Conservation (phyloP, 2,329 filamentous ascomycete species). For the Clonostachys rosea region DNA sequence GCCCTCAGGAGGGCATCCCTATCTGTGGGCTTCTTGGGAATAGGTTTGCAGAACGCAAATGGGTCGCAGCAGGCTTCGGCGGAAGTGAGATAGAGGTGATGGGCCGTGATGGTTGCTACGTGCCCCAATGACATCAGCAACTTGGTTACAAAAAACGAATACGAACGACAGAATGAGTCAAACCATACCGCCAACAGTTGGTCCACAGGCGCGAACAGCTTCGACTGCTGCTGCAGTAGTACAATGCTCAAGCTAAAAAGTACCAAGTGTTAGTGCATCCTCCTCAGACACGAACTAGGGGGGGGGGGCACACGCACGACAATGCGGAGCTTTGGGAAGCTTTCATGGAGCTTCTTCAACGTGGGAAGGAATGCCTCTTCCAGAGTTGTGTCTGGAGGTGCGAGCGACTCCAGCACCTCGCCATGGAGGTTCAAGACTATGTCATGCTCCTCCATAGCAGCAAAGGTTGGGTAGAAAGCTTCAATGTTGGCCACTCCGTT, state of each 20-base stretch:
- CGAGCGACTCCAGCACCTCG: conserved; percentile 55
- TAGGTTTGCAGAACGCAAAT: conserved; percentile 69
- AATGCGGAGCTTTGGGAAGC: conserved; percentile 69
- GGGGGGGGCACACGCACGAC: conserved; percentile 22
- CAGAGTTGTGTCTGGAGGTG: conserved; percentile 40
- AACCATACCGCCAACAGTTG: conserved; percentile 60
- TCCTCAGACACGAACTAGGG: neutral
- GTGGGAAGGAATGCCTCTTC: conserved; percentile 71
- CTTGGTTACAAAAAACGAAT: neutral
- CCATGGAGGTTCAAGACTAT: conserved; percentile 93
- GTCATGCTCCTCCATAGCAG: conserved; percentile 80
- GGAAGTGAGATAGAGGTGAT: conserved; percentile 77
- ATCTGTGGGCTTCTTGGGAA: conserved; percentile 68
- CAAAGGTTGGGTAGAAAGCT: conserved; percentile 73
- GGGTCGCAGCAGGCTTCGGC: conserved; percentile 62
- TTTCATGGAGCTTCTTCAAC: conserved; percentile 64
- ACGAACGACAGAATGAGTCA: neutral
- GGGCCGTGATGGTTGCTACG: conserved; percentile 73
- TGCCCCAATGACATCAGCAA: neutral
- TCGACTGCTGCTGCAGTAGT: conserved; percentile 78
- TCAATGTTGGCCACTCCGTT: conserved; percentile 67
- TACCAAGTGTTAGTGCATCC: neutral
- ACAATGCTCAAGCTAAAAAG: conserved; percentile 67
- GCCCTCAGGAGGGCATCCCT: conserved; percentile 68
- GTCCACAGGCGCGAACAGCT: conserved; percentile 71